Evolutionary conservation across 495 filamentous ascomycete species (phyloP), one percentile per base, ranked within the genome.

Genomic region (Aspergillus carlsbadensis): DNA sequence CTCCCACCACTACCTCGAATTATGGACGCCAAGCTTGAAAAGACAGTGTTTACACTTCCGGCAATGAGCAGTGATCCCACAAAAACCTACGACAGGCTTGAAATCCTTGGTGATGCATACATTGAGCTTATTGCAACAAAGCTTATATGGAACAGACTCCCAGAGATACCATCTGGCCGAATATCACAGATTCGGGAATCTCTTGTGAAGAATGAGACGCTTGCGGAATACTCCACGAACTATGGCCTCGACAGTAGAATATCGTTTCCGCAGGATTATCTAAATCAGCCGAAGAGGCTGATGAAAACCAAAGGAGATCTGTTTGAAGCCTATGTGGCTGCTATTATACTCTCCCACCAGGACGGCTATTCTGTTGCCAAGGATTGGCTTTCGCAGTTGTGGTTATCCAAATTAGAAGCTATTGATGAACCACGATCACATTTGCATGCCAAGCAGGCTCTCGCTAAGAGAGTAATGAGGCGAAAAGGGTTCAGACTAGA

Each of bases 241-340:
- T 96, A 93, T 67, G 85, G 82, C 2, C 79, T 96, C 55, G 80
- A 88, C 59, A 76, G 77, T 54, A 80, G 75, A 36, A 80, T 84
- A 22, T 73, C 72, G 20, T 74, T 86, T 14, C 81, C 81, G n/a
- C 51, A 59, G 37, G 65, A 71, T 56, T 69, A 71, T 36, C 62
- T 61, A 2, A 67, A 69, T 10, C 63, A 75, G 47, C 60, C 70
- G 8, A 78, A 83, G 43, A 79, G 79, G 56, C 77, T 79, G 58
- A 79, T 74, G 26, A 96, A 96, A 67, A 82, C 86, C 15, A 72
- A 85, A 44, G 92, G 84, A 8, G 92, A 96, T 68, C 80, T 96
- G 8, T 92, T 96, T 64, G 92, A 96, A 69, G 87, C 92, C 2
- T 96, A 93, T 67, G 81, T 92, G 10, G 92, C 89, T 17, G 91